These are phyloP conservation scores for Platismatia glauca DNA, from an alignment of 495 filamentous ascomycete genomes.

Conservation along the genomic window DNA sequence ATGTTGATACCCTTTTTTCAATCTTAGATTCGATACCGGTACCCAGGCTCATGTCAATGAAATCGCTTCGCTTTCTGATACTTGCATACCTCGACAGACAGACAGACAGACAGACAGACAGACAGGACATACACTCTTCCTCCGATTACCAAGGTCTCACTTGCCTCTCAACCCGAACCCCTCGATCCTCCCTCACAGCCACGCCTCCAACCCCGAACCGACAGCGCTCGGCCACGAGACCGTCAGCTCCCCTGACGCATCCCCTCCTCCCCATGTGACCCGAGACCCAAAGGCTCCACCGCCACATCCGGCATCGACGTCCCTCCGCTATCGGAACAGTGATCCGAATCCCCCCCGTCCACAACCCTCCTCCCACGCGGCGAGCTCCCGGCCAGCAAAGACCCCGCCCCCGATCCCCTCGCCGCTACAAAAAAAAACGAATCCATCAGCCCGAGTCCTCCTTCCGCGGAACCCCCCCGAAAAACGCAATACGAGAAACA, in stretches of 20 bases:
- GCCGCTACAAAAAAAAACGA: too few species aligned
- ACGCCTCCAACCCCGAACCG: neutral
- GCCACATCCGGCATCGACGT: neutral
- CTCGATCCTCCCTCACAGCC: neutral
- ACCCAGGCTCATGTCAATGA: neutral
- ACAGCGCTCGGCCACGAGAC: neutral
- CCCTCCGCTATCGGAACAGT: neutral
- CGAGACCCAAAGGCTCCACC: neutral
- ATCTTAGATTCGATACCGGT: neutral
- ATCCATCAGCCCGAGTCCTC: too few species aligned
- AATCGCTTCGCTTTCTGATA: neutral
- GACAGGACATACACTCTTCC: neutral
- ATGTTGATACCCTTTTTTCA: conserved; percentile 1
- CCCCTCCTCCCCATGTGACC: neutral
- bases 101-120: too few species aligned
- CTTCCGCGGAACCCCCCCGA: too few species aligned
- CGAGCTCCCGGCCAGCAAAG: too few species aligned
- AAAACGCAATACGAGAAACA: too few species aligned
- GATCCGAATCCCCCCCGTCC: neutral
- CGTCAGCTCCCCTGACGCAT: neutral
- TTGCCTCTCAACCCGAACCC: neutral
- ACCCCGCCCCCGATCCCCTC: too few species aligned
- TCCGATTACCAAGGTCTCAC: neutral
- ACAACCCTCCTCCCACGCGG: too few species aligned
- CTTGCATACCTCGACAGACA: neutral